Base-by-base conservation (phyloP, 441 rosid genomes). In the Rhodomyrtus psidioides region DNA sequence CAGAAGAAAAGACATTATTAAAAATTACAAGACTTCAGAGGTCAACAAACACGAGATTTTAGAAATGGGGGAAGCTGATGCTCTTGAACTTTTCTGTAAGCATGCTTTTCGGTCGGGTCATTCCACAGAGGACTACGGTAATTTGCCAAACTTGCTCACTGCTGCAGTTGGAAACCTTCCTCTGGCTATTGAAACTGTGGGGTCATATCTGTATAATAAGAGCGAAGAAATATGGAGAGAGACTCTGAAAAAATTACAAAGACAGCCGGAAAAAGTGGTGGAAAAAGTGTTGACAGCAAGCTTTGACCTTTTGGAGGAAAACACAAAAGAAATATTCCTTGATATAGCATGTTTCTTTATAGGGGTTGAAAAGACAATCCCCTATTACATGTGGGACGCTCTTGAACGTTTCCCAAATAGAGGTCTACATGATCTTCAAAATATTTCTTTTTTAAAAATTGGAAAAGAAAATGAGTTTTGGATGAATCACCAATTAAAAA, bases 211-310 rank as follows among this genome's bases (percentile, higher is more conserved):
- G 53, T 8, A 21, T 23, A 53, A 28, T 13, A 1, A 9, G 24
- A 76, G 53, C 27, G 1, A 9, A 76, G 13, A 23, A 2, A 12
- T 4, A 21, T 76, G 82, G 82, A 5, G 5, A 0, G 4, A 5
- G 42, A 39, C 42, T 39, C 5, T 39, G 28, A 4, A 3, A 2
- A 5, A 46, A 0, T 24, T 79, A 3, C 9, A 24, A 6, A 7
- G 0, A 6, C 1, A 14, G 23, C 55, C 9, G 10, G 13, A 6
- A 0, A 7, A 42, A 0, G 6, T 3, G 1, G 19, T 44, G 1
- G 15, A 23, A 23, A 4, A 0, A 5, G 26, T 12, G 5, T 79
- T 76, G 82, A 2, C 3, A 17, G 28, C 8, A 76, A 10, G 14
- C 28, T 44, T 4, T 76, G 2, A 44, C 2, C 27, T 12, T 21